Evolutionary conservation across 768 basidiomycete species (phyloP).

Genomic region (Suillus lakei): DNA sequence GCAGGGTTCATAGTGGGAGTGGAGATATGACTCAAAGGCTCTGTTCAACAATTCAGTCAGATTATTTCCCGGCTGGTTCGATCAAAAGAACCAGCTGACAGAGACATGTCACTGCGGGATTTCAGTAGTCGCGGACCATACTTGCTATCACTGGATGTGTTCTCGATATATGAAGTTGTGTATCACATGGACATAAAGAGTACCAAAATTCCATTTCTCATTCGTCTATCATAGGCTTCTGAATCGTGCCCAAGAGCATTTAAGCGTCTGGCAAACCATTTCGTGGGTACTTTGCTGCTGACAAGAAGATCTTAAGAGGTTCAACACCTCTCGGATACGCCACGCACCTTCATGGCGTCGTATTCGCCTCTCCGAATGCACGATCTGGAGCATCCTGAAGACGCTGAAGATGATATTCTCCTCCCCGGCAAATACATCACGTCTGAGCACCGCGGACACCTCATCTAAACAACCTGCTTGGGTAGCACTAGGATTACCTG

Average conservation of each 20-base stretch:
- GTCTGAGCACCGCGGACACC: background rate
- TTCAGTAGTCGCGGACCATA: too few species aligned
- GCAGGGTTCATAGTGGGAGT: background rate
- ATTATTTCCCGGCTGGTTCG: background rate
- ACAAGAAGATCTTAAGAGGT: background rate
- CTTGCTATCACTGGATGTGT: too few species aligned
- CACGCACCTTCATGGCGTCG: background rate
- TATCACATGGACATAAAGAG: too few species aligned
- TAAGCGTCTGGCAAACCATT: background rate
- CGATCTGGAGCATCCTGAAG: slow-evolving; percentile 1
- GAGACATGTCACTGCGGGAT: background rate
- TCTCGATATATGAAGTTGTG: too few species aligned
- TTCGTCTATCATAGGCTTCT: background rate
- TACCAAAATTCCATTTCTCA: too few species aligned
- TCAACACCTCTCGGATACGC: background rate
- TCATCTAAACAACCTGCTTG: background rate
- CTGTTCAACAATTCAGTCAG: background rate
- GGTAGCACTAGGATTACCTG: background rate
- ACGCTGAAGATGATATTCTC: background rate
- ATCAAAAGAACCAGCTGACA: background rate
- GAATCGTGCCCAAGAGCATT: background rate
- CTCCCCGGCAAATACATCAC: background rate
- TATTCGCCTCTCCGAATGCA: background rate
- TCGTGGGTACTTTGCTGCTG: background rate
- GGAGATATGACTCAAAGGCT: background rate